Evolutionary conservation across 2,329 filamentous ascomycete genomes (phyloP), one percentile per base, ranked within the genome.

Genomic region (Fusarium zealandicum): DNA sequence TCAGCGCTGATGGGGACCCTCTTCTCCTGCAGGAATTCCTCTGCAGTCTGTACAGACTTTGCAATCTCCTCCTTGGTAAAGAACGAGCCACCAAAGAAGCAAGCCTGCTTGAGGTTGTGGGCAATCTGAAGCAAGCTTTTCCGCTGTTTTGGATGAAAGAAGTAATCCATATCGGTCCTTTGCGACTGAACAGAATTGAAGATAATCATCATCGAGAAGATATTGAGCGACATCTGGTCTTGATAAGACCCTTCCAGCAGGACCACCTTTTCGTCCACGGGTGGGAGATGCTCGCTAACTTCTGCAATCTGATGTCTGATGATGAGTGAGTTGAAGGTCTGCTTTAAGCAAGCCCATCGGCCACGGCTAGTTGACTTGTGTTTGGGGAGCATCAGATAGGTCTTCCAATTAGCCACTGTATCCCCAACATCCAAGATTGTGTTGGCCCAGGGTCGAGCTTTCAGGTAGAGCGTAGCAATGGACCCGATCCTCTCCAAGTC

Each of bases 131-230:
- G 75, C 11, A 96, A 76, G 32, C 82, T 80, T 57, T 86, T 88
- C 25, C 83, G 77, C 64, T 93, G 93, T 11, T 82, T 85, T 1
- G 84, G 82, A 65, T 96, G 90, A 65, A 97, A 97, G 59, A 98
- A 88, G 69, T 96, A 97, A 70, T 97, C 93, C 49, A 84, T 79
- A 65, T 93, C 93, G 0, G 83, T 86, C 10, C 93, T 81, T 68
- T 97, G 90, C 5, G 92, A 96, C 18, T 93, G 93, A 1, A 98
- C 86, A 0, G 92, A 87, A 69, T 98, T 98, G 61, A 91, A 88
- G 2, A 90, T 87, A 39, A 97, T 84, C 69, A 91, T 86, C 74
- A 95, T 89, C 1, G 90, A 84, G 68, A 97, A 97, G 1, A 96
- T 75, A 62, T 96, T 96, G 20, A 93, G 80, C 0, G 88, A 90